Conservation (phyloP, 768 basidiomycete genomes). For the Hirschioporus abietinus region DNA sequence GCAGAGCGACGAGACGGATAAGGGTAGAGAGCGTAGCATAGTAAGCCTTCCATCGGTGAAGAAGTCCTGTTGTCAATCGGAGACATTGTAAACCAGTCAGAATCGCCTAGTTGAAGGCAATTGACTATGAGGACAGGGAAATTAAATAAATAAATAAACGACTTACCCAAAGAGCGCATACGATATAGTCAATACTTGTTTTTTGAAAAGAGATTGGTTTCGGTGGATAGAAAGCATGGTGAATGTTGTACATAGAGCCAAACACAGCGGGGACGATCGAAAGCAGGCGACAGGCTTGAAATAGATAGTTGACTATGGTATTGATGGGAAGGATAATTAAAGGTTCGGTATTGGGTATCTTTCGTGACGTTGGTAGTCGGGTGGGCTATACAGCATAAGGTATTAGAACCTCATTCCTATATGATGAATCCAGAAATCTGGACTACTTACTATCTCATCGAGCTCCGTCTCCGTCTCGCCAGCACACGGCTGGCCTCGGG, state of each 20-base stretch:
- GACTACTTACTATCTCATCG: constrained; percentile 62
- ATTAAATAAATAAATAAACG: constrained; percentile 3
- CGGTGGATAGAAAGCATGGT: constrained; percentile 46
- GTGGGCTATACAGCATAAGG: constrained; percentile 37
- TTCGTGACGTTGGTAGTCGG: constrained; percentile 67
- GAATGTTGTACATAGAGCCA: constrained; percentile 60
- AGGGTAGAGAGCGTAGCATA: constrained; percentile 86
- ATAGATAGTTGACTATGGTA: constrained; percentile 56
- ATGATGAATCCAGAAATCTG: constrained; percentile 6
- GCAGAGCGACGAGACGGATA: constrained; percentile 86
- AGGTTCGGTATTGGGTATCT: constrained; percentile 43
- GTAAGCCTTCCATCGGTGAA: constrained; percentile 86
- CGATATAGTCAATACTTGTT: constrained; percentile 54
- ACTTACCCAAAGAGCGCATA: constrained; percentile 70
- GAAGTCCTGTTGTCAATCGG: constrained; percentile 79
- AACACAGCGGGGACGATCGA: constrained; percentile 68
- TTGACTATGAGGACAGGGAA: constrained; percentile 1
- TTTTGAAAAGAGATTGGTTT: constrained; percentile 25
- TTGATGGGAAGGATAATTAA: constrained; percentile 40
- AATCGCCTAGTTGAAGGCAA: constrained; percentile 48
- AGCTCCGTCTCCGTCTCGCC: constrained; percentile 78
- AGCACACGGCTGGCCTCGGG: constrained; percentile 52
- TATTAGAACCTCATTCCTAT: constrained; percentile 6
- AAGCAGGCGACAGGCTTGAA: constrained; percentile 64
- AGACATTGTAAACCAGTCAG: constrained; percentile 90